These are phyloP conservation scores for Pneumocystis wakefieldiae DNA, from an alignment of 1,139 yeast species.

Conservation along the genomic window DNA sequence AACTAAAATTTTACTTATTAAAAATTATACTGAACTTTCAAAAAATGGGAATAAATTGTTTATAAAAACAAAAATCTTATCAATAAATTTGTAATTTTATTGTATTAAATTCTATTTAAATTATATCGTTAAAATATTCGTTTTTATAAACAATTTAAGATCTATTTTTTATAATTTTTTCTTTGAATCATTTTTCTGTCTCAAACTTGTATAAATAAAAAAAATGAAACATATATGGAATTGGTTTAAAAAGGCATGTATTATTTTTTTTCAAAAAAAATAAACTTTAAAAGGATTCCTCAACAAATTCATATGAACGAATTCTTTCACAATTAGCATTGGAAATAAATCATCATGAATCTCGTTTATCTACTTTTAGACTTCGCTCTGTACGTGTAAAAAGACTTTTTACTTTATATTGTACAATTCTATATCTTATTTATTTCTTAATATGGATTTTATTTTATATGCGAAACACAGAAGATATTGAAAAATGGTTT, in stretches of 20 bases:
- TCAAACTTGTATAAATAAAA: background rate
- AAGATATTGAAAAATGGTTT: background rate
- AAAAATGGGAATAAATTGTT: background rate
- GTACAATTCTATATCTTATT: background rate
- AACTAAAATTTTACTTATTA: background rate
- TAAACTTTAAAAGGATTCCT: background rate
- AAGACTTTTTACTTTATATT: background rate
- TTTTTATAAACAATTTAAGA: background rate
- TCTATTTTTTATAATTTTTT: background rate
- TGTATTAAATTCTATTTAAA: background rate
- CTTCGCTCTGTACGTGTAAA: background rate
- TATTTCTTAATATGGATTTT: constrained; percentile 1
- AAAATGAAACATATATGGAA: background rate
- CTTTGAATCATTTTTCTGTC: background rate
- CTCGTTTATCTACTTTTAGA: background rate
- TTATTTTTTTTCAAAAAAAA: background rate
- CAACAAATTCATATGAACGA: background rate
- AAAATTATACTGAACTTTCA: background rate
- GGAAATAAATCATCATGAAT: background rate
- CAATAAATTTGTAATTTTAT: background rate
- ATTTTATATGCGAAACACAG: background rate
- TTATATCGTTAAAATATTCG: background rate
- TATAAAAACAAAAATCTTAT: background rate
- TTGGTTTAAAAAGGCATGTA: background rate
- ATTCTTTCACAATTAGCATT: background rate